Conservation (phyloP, 495 filamentous ascomycete species). For the Corynascus novoguineensis region DNA sequence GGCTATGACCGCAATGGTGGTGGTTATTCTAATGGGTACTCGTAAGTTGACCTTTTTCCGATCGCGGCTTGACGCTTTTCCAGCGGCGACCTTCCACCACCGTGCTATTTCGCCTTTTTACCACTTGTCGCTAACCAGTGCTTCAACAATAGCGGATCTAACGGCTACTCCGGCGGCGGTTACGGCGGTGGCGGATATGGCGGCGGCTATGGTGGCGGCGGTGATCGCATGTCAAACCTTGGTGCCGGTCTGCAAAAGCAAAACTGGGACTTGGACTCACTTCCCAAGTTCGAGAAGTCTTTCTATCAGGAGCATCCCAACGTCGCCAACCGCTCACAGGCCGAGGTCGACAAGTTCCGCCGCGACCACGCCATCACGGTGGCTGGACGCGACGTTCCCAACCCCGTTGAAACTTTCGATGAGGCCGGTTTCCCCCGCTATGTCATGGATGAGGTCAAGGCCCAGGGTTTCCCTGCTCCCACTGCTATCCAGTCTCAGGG, state of each 20-base stretch:
- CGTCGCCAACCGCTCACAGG: slow-evolving; percentile 65
- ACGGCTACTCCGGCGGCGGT: slow-evolving; percentile 26
- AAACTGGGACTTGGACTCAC: slow-evolving; percentile 68
- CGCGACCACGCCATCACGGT: slow-evolving; percentile 73
- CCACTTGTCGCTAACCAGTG: slow-evolving; percentile 25
- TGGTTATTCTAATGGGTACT: slow-evolving; percentile 19
- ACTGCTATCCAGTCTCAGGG: slow-evolving; percentile 97
- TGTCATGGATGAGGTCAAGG: slow-evolving; percentile 97
- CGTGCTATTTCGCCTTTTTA: slow-evolving; percentile 19
- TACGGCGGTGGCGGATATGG: slow-evolving; percentile 46
- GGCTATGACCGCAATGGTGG: slow-evolving; percentile 29
- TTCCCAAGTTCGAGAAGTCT: slow-evolving; percentile 97
- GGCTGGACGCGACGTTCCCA: slow-evolving; percentile 71
- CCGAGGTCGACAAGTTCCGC: slow-evolving; percentile 83
- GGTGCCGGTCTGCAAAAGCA: slow-evolving; percentile 81
- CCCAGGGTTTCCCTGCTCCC: slow-evolving; percentile 85
- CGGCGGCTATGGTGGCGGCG: slow-evolving; percentile 52
- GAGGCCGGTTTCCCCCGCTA: slow-evolving; percentile 95
- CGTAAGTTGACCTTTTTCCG: slow-evolving; percentile 9
- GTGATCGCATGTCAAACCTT: slow-evolving; percentile 90
- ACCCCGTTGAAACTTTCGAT: slow-evolving; percentile 92
- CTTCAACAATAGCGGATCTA: slow-evolving; percentile 23
- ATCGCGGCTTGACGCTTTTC: slow-evolving; percentile 2
- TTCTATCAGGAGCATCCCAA: slow-evolving; percentile 94
- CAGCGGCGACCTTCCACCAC: slow-evolving; percentile 8